phyloP scores from a whole-genome alignment of 306 rosid species.

The Citrullus mucosospermus region DNA sequence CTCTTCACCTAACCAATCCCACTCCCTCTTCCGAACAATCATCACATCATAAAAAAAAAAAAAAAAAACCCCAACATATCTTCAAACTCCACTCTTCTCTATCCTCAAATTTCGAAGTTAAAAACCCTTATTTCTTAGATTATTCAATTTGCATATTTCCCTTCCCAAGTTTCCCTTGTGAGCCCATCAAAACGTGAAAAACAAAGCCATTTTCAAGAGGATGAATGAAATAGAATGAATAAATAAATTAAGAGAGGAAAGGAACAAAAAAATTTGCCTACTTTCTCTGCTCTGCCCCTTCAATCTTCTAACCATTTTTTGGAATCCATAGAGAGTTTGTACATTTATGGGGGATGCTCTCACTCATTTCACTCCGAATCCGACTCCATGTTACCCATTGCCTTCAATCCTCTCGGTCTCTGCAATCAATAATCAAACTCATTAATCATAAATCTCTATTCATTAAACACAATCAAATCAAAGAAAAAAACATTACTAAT shows the following conservation, averaged over 20 bases:
- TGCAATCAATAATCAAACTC: constrained; percentile 19
- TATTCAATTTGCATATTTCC: not conserved
- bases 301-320: not conserved
- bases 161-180: too few species aligned
- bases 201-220: not conserved
- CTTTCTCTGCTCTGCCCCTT: not conserved
- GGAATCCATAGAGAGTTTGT: constrained; percentile 19
- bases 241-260: not conserved
- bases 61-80: too few species aligned
- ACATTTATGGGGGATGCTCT: constrained; percentile 14
- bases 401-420: constrained; percentile 91
- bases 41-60: too few species aligned
- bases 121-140: not conserved
- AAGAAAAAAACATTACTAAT: not conserved
- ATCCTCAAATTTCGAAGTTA: not conserved
- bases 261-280: not conserved
- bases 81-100: not conserved
- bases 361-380: constrained; percentile 43
- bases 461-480: not conserved
- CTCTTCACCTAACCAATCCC: too few species aligned
- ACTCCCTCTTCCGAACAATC: too few species aligned
- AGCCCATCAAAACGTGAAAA: not conserved
- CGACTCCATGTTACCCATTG: constrained; percentile 81
- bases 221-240: constrained; percentile 1
- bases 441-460: not conserved